Conservation (phyloP, 1,139 yeast genomes). For the Saccharomyces uvarum region DNA sequence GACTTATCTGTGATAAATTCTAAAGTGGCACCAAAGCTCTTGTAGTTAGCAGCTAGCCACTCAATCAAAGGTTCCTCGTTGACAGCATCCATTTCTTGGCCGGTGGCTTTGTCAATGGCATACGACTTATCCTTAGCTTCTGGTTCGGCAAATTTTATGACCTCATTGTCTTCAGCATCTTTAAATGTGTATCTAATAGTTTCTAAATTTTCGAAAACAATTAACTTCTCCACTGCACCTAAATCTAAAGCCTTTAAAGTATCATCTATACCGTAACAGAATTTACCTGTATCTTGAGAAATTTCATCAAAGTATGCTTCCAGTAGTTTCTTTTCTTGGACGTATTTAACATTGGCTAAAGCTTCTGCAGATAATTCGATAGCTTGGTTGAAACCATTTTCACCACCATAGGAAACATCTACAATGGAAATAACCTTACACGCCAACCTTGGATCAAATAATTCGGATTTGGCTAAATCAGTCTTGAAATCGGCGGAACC, state of each 20-base stretch:
- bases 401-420: conserved; percentile 97
- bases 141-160: conserved; percentile 67
- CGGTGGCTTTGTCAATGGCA: conserved; percentile 74
- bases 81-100: conserved; percentile 79
- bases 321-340: conserved; percentile 94
- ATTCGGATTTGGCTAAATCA: conserved; percentile 84
- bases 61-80: conserved; percentile 81
- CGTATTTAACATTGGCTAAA: conserved; percentile 89
- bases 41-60: conserved; percentile 96
- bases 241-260: conserved; percentile 91
- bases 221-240: conserved; percentile 89
- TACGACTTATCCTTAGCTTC: conserved; percentile 64
- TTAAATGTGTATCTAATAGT: conserved; percentile 76
- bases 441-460: conserved; percentile 83
- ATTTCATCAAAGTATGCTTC: conserved; percentile 91
- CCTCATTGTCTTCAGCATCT: conserved; percentile 73
- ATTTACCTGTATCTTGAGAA: conserved; percentile 92
- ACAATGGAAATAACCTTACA: conserved; percentile 86
- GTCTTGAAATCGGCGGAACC: conserved; percentile 98
- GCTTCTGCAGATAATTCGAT: conserved; percentile 96
- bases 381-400: conserved; percentile 97
- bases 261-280: conserved; percentile 95
- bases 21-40: conserved; percentile 84
- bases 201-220: conserved; percentile 88
- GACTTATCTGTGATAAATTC: conserved; percentile 96